Conservation (phyloP, 148 eudicot genomes). For the Bassia scoparia region DNA sequence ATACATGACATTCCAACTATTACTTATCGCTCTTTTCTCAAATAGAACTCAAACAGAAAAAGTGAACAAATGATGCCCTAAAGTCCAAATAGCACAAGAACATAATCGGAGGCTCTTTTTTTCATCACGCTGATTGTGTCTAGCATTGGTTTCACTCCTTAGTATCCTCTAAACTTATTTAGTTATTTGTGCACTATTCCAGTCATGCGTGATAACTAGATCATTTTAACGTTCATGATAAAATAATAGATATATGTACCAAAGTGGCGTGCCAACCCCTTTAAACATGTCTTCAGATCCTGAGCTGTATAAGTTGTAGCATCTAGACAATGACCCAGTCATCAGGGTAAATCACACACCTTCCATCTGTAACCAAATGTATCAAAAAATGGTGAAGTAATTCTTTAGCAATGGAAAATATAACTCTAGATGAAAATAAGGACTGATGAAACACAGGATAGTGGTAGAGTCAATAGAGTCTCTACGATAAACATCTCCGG, state of each 20-base stretch:
- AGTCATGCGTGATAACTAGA: not conserved
- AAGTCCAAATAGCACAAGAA: too few relatives aligned
- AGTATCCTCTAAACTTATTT: not conserved
- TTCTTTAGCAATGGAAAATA: too few relatives aligned
- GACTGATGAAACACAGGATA: slow-evolving; percentile 98
- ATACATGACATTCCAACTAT: too few relatives aligned
- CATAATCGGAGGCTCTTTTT: not conserved
- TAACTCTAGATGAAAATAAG: too few relatives aligned
- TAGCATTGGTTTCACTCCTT: not conserved
- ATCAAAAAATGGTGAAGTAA: slow-evolving; percentile 5
- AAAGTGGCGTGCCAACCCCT: slow-evolving; percentile 95
- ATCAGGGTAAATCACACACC: slow-evolving; percentile 71
- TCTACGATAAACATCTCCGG: slow-evolving; percentile 97
- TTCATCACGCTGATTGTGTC: not conserved
- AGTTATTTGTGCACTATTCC: not conserved
- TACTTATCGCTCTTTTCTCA: too few relatives aligned
- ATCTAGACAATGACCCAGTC: slow-evolving; percentile 84
- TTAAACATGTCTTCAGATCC: slow-evolving; percentile 84
- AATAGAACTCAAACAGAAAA: too few relatives aligned
- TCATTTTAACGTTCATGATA: not conserved
- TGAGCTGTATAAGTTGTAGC: slow-evolving; percentile 65
- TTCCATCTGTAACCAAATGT: slow-evolving; percentile 65
- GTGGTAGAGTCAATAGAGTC: slow-evolving; percentile 97
- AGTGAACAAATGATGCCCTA: too few relatives aligned
- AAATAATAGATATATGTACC: slow-evolving; percentile 41